Conservation (phyloP, 768 basidiomycete genomes). For the Lactarius trivialis region DNA sequence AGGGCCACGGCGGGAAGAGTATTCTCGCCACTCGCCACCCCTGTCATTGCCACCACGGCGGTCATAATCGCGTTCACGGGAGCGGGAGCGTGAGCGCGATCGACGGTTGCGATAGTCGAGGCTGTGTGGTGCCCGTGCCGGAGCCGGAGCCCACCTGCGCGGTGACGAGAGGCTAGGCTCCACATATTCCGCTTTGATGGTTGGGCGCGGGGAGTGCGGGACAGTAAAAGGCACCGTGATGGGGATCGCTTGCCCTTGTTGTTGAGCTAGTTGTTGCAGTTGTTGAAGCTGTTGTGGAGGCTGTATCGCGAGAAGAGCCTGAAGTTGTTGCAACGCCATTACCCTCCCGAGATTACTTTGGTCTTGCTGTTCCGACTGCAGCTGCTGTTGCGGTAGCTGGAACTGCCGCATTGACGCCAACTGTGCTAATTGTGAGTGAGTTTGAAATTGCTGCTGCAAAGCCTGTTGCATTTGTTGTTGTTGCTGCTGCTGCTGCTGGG, state of each 20-base stretch:
- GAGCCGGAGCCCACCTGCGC: background rate
- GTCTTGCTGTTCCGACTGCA: background rate
- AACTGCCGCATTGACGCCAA: background rate
- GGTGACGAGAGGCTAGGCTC: background rate
- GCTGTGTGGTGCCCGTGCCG: background rate
- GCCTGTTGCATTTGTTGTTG: background rate
- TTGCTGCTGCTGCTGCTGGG: background rate
- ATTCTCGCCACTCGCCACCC: background rate
- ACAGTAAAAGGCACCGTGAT: background rate
- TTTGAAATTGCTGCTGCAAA: background rate
- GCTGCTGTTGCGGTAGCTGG: background rate
- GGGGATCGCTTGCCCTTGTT: background rate
- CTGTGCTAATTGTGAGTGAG: background rate
- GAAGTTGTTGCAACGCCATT: background rate
- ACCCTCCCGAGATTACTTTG: background rate
- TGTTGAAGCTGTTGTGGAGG: background rate
- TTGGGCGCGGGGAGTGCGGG: background rate
- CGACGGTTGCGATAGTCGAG: background rate
- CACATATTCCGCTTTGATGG: background rate
- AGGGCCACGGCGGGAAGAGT: background rate
- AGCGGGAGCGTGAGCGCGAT: conserved; percentile 2
- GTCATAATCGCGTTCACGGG: conserved; percentile 1
- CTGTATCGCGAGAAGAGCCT: conserved; percentile 1
- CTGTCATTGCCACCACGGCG: background rate
- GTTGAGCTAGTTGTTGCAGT: background rate